Evolutionary conservation across 257 asterid species (phyloP).

Genomic region (Verbascum thapsus): DNA sequence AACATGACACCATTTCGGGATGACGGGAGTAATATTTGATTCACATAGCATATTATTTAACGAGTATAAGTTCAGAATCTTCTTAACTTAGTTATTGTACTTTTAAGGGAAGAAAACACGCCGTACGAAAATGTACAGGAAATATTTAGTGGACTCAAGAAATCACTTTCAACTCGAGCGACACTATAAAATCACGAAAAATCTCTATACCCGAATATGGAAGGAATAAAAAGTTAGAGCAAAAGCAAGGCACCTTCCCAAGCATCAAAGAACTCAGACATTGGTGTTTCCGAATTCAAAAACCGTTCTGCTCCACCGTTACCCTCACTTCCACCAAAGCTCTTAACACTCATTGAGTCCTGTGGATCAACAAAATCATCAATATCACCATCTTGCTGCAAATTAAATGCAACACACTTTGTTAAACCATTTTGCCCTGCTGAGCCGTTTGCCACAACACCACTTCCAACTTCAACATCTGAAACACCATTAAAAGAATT

Average conservation of each 20-base stretch:
- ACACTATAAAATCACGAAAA: not conserved
- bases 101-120: slow-evolving; percentile 17
- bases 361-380: slow-evolving; percentile 66
- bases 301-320: slow-evolving; percentile 48
- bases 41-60: slow-evolving; percentile 3
- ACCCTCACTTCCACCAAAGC: slow-evolving; percentile 61
- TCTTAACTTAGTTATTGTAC: not conserved
- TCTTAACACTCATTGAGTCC: slow-evolving; percentile 59
- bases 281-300: slow-evolving; percentile 48
- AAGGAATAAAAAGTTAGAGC: slow-evolving; percentile 13
- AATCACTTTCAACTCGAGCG: not conserved
- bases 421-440: slow-evolving; percentile 38
- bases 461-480: slow-evolving; percentile 29
- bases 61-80: not conserved
- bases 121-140: not conserved
- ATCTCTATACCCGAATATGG: not conserved
- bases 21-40: slow-evolving; percentile 15
- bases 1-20: no score
- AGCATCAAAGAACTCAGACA: slow-evolving; percentile 90
- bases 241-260: slow-evolving; percentile 81
- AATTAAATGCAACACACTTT: slow-evolving; percentile 40
- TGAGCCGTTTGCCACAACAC: slow-evolving; percentile 33
- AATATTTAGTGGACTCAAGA: slow-evolving; percentile 4
- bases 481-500: slow-evolving; percentile 33
- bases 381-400: slow-evolving; percentile 48